These are phyloP conservation scores for Xylaria bambusicola DNA, from an alignment of 495 filamentous ascomycete genomes.

Conservation along the genomic window DNA sequence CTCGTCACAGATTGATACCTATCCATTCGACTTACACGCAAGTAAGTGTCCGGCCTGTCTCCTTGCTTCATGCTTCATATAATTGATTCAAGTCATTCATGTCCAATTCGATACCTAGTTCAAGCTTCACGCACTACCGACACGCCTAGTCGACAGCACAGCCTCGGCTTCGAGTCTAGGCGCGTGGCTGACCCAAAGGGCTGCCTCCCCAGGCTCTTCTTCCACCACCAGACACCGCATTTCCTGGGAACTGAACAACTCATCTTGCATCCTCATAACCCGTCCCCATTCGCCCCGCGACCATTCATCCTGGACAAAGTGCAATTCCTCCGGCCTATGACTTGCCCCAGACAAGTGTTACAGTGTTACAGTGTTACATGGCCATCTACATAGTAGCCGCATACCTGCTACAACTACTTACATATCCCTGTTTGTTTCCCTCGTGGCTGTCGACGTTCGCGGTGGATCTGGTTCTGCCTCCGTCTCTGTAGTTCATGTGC, in stretches of 20 bases:
- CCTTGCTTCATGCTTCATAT: too few relatives aligned
- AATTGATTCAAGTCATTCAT: neutral
- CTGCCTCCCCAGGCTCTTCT: neutral
- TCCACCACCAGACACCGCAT: neutral
- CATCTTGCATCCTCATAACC: constrained; percentile 48
- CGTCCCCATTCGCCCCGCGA: constrained; percentile 35
- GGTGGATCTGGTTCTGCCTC: neutral
- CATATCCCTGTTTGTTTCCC: neutral
- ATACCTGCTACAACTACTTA: neutral
- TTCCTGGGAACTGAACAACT: constrained; percentile 45
- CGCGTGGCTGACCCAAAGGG: neutral
- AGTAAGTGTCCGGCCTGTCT: neutral
- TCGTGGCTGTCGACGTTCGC: neutral
- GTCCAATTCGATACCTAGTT: neutral
- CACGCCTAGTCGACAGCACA: neutral
- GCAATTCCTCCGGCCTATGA: neutral
- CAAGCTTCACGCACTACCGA: too few relatives aligned
- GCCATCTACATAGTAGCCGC: constrained; percentile 24
- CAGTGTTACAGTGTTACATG: constrained; percentile 30
- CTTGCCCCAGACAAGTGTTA: constrained; percentile 30
- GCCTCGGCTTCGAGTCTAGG: neutral
- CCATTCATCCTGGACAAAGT: constrained; percentile 8
- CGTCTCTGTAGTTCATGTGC: neutral
- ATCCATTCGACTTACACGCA: too few relatives aligned
- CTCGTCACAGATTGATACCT: neutral